These are phyloP conservation scores for Escallonia herrerae DNA, from an alignment of 129 eudicot species.

Conservation along the genomic window DNA sequence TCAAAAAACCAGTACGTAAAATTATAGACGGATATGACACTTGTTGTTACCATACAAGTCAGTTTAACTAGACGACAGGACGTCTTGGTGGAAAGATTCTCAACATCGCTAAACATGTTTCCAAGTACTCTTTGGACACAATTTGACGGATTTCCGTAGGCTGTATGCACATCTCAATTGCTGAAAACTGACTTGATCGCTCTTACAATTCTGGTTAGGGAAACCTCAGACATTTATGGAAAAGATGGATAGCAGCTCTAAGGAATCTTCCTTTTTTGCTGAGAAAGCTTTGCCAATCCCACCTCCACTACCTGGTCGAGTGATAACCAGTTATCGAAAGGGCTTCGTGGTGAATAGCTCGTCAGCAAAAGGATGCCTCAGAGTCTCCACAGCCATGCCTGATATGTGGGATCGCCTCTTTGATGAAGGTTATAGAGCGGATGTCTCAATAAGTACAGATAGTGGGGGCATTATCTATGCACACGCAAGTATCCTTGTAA, in stretches of 20 bases:
- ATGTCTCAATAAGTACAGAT: constrained; percentile 62
- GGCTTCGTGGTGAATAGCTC: constrained; percentile 6
- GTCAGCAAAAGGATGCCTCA: constrained; percentile 5
- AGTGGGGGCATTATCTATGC: constrained; percentile 44
- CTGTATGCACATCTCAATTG: not conserved
- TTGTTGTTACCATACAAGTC: too few relatives aligned
- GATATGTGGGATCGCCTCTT: constrained; percentile 69
- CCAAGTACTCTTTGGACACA: too few relatives aligned
- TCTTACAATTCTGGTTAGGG: constrained; percentile 1
- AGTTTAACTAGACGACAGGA: too few relatives aligned
- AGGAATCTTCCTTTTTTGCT: constrained; percentile 17
- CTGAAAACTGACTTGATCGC: not conserved
- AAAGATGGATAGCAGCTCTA: constrained; percentile 19
- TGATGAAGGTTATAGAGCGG: constrained; percentile 84
- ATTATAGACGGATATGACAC: too few relatives aligned
- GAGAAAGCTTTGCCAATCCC: constrained; percentile 35
- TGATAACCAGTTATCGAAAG: constrained; percentile 10
- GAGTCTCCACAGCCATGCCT: constrained; percentile 16
- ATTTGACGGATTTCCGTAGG: not conserved
- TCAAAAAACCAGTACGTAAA: too few relatives aligned
- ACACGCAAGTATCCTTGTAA: constrained; percentile 72
- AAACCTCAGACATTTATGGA: constrained; percentile 4
- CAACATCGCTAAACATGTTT: too few relatives aligned
- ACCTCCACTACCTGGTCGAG: constrained; percentile 48
- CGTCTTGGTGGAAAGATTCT: too few relatives aligned